These are phyloP conservation scores for Coniochaeta pulveracea DNA, from an alignment of 2,329 filamentous ascomycete genomes.

Conservation along the genomic window DNA sequence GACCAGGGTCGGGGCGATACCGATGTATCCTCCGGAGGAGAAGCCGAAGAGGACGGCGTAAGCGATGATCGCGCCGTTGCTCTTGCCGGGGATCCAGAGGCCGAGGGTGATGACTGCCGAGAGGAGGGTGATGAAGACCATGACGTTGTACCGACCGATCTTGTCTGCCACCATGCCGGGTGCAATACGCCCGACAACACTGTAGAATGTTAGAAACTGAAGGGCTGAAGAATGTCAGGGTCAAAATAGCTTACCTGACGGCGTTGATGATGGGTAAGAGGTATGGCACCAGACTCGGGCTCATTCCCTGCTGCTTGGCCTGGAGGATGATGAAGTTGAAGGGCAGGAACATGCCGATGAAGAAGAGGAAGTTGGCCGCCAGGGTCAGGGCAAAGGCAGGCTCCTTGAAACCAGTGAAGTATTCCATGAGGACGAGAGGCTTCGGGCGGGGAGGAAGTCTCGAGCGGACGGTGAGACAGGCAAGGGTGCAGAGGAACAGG, in stretches of 20 bases:
- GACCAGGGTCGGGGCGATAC: conserved; percentile 42
- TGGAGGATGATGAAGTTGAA: conserved; percentile 42
- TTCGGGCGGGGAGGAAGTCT: conserved; percentile 20
- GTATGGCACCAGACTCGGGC: conserved; percentile 28
- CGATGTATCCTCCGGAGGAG: conserved; percentile 50
- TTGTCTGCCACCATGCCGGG: conserved; percentile 34
- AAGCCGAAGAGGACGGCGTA: conserved; percentile 56
- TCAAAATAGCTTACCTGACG: conserved; percentile 23
- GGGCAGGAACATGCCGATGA: conserved; percentile 41
- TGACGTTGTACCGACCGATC: conserved; percentile 26
- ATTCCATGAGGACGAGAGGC: conserved; percentile 33
- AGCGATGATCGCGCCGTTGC: conserved; percentile 42
- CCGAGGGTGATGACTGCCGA: conserved; percentile 26
- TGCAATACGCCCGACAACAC: conserved; percentile 38
- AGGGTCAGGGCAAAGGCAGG: conserved; percentile 29
- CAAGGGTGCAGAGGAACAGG: conserved; percentile 18
- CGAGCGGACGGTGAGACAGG: conserved; percentile 20
- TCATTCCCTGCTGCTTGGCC: conserved; percentile 31
- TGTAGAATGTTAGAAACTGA: conserved; percentile 10
- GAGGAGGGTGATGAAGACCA: conserved; percentile 32
- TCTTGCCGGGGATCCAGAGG: conserved; percentile 28
- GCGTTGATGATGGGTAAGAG: conserved; percentile 46
- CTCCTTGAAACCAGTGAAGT: conserved; percentile 33
- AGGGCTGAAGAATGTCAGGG: neutral
- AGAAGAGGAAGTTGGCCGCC: conserved; percentile 40